A percentile compares a stretch with the other conserved stretches of the same genome.
Conservation (phyloP, 441 rosid genomes). For the Gossypium gossypioides region DNA sequence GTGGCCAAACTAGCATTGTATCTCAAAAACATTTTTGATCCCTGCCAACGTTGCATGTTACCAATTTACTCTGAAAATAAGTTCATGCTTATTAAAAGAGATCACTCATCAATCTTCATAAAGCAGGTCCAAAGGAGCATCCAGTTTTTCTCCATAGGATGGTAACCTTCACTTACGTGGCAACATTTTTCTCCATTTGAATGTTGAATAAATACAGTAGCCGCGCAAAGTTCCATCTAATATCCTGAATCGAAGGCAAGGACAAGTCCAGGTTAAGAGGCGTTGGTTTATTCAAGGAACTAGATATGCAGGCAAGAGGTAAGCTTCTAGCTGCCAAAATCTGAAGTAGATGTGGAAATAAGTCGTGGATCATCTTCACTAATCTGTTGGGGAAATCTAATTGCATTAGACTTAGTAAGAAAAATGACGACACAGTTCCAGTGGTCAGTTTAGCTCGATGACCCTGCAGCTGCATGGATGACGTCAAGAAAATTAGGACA, state of each 20-base stretch:
- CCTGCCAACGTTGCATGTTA: background rate
- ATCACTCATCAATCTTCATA: background rate
- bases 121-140: background rate
- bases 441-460: slow-evolving; percentile 24
- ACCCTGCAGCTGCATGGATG: slow-evolving; percentile 40
- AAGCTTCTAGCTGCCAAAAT: slow-evolving; percentile 29
- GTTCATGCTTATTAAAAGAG: background rate
- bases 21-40: background rate
- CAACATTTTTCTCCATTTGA: slow-evolving; percentile 83
- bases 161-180: slow-evolving; percentile 53
- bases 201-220: slow-evolving; percentile 73
- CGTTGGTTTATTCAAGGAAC: slow-evolving; percentile 62
- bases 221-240: slow-evolving; percentile 66
- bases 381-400: slow-evolving; percentile 23
- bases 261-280: slow-evolving; percentile 71
- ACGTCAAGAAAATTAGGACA: slow-evolving; percentile 5
- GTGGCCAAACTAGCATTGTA: background rate
- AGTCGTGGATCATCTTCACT: slow-evolving; percentile 30
- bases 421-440: slow-evolving; percentile 41
- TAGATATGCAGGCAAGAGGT: slow-evolving; percentile 72
- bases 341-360: slow-evolving; percentile 28
- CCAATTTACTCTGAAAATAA: background rate
- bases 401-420: slow-evolving; percentile 30
- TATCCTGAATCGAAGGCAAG: slow-evolving; percentile 60
- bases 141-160: background rate